Base-by-base conservation (phyloP, 345 rosid species). In the Chamaenerion angustifolium region DNA sequence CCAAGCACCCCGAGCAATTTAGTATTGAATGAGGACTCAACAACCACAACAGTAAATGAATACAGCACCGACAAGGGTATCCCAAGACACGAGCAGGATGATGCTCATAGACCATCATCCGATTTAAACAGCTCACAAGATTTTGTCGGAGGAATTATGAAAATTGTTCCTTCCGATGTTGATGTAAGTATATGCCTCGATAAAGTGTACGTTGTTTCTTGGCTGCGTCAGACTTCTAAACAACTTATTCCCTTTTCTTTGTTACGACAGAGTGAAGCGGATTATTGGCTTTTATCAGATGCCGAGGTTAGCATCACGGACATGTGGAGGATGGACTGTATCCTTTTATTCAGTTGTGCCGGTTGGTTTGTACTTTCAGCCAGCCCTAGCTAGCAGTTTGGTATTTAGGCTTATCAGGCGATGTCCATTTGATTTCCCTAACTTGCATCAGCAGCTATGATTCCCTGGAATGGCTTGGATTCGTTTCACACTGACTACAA, bases 201-300 rank as follows among this genome's bases (percentile, higher is more conserved):
- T 60, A 12, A 17, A 16, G 19, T 5, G 40, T 46, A 10, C 15
- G 10, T 35, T n/a, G 37, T 17, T 1, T 51, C 18, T 51, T 51
- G 9, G 10, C 37, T 31, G 43, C 11, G 15, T n/a, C 10, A 43
- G 2, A 12, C 14, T 21, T 1, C 14, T 42, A 46, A 17, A 21
- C 25, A 16, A 44, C 44, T 43, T n/a, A n/a, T 13, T 43, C 43
- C 11, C 44, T 19, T 47, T 25, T 15, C 18, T 47, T 42, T 47
- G 16, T 17, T 25, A 17, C 12, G 15, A 46, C 57, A 60, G 64
- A 72, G 72, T 63, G 89, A 76, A 51, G 85, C 80, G 51, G 98
- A 92, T 70, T 92, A 87, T 78, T 84, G 95, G 96, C 89, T 87
- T 37, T 75, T 76, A 67, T 87, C 98, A 66, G 98, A 92, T 56